Conservation (phyloP, 176 grass and related monocot species). For the Lolium multiflorum region DNA sequence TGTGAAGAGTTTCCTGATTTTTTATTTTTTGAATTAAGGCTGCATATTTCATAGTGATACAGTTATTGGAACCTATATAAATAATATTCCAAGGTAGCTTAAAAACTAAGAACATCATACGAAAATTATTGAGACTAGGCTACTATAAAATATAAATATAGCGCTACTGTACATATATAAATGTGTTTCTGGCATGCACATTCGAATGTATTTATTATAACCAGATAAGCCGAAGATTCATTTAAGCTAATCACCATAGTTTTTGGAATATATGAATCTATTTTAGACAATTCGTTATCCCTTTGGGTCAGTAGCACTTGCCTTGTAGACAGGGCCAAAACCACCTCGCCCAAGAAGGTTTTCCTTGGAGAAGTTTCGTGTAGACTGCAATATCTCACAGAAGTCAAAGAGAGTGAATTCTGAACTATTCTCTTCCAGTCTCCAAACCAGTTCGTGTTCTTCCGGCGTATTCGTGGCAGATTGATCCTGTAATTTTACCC, state of each 20-base stretch:
- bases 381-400: slow-evolving; percentile 11
- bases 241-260: background rate
- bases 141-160: too few species aligned
- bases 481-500: background rate
- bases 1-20: background rate
- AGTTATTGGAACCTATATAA: background rate
- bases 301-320: background rate
- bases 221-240: background rate
- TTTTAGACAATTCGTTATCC: background rate
- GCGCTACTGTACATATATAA: too few species aligned
- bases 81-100: background rate
- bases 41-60: background rate
- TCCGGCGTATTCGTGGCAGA: background rate
- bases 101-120: background rate
- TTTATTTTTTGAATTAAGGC: background rate
- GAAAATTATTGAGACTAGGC: background rate
- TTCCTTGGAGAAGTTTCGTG: slow-evolving; percentile 43
- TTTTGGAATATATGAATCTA: background rate
- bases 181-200: too few species aligned
- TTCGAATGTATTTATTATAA: background rate
- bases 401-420: slow-evolving; percentile 43
- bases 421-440: slow-evolving; percentile 22
- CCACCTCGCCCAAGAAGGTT: slow-evolving; percentile 66
- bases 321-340: slow-evolving; percentile 59
- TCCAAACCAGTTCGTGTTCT: slow-evolving; percentile 9